A percentile compares a stretch with the other conserved stretches of the same genome.
Conservation (phyloP, 305 asterid genomes). For the Fraxinus sp. region DNA sequence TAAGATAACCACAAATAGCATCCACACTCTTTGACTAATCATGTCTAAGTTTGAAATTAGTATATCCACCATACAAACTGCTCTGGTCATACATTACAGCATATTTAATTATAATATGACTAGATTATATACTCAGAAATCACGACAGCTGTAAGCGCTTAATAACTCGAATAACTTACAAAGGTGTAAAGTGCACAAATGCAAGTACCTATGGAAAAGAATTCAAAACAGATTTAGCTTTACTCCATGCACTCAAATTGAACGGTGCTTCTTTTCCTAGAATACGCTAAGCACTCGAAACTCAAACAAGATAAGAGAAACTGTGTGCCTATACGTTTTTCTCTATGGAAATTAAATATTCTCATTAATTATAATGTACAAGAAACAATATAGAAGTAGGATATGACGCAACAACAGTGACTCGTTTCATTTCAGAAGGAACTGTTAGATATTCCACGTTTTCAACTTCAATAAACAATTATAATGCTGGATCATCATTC, state of each 20-base stretch:
- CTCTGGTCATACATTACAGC: background rate
- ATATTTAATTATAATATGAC: no score
- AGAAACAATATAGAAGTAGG: background rate
- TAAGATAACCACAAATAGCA: background rate
- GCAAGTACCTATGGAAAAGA: background rate
- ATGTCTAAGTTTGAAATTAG: background rate
- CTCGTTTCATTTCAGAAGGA: background rate
- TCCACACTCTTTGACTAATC: background rate
- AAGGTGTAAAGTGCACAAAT: background rate
- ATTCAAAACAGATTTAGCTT: background rate
- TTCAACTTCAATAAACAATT: background rate
- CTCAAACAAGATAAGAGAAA: background rate
- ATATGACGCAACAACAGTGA: background rate
- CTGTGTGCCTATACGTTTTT: background rate
- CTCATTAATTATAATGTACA: background rate
- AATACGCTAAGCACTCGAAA: background rate
- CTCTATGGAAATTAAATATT: no score
- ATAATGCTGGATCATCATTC: background rate
- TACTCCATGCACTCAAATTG: background rate
- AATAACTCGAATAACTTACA: background rate
- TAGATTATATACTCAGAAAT: background rate
- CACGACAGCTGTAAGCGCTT: background rate
- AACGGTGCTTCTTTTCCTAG: background rate
- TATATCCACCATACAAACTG: background rate
- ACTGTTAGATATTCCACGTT: background rate